Conservation (phyloP, 805 yeast genomes). For the Ogataea pilisensis region DNA sequence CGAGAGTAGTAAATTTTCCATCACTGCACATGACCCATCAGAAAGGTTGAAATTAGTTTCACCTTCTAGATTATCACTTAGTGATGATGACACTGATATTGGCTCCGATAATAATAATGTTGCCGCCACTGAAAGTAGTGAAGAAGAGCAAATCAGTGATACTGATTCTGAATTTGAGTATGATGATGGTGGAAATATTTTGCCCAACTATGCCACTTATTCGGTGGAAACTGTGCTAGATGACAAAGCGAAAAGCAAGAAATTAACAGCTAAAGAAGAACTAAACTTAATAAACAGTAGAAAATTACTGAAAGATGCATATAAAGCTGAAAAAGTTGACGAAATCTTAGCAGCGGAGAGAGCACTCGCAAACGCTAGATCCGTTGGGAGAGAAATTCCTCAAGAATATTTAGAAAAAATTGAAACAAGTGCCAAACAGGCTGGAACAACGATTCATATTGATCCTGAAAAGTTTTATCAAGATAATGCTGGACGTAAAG, state of each 20-base stretch:
- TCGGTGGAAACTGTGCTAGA: slow-evolving; percentile 8
- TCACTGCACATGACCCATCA: slow-evolving; percentile 70
- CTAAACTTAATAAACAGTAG: slow-evolving; percentile 20
- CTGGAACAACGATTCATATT: slow-evolving; percentile 41
- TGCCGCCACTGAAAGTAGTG: slow-evolving; percentile 30
- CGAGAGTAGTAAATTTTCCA: slow-evolving; percentile 48
- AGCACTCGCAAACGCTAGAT: slow-evolving; percentile 54
- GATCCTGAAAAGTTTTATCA: slow-evolving; percentile 46
- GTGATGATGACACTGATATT: slow-evolving; percentile 6
- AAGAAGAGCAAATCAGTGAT: slow-evolving; percentile 59
- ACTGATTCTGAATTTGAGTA: slow-evolving; percentile 57
- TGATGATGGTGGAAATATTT: slow-evolving; percentile 54
- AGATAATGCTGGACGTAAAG: slow-evolving; percentile 43
- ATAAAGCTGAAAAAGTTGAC: slow-evolving; percentile 48
- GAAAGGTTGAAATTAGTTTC: slow-evolving; percentile 43
- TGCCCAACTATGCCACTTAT: slow-evolving; percentile 51
- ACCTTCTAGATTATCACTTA: slow-evolving; percentile 5
- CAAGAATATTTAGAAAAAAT: slow-evolving; percentile 27
- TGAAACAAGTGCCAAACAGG: slow-evolving; percentile 29
- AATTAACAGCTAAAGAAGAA: slow-evolving; percentile 16
- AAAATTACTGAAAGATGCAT: slow-evolving; percentile 39
- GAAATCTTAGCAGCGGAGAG: slow-evolving; percentile 55
- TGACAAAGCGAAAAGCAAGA: slow-evolving; percentile 9
- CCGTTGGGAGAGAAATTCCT: slow-evolving; percentile 34
- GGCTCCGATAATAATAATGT: slow-evolving; percentile 15